These are phyloP conservation scores for Closterium sp. DNA, from an alignment of 139 green algal genomes.

Conservation along the genomic window DNA sequence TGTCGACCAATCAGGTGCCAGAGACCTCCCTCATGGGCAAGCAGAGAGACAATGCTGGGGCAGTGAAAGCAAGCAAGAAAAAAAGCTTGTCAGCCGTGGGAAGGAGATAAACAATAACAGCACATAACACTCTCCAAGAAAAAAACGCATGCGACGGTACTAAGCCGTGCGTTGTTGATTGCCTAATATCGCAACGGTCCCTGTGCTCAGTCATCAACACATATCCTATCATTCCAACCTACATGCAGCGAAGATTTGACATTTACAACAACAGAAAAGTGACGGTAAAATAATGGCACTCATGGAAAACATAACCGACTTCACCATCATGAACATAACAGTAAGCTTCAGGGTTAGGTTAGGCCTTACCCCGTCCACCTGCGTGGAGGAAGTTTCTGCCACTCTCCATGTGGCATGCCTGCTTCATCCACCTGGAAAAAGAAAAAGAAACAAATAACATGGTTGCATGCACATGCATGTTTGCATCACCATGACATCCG, in stretches of 20 bases:
- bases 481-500: neutral
- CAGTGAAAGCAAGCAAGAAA: neutral
- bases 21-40: neutral
- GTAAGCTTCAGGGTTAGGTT: neutral
- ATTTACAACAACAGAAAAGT: neutral
- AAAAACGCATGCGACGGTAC: too few relatives aligned
- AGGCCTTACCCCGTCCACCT: neutral
- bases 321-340: neutral
- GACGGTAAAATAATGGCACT: neutral
- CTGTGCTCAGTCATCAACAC: too few relatives aligned
- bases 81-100: too few relatives aligned
- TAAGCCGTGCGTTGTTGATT: too few relatives aligned
- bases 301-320: neutral
- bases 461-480: neutral
- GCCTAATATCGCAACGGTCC: too few relatives aligned
- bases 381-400: neutral
- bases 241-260: neutral
- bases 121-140: too few relatives aligned
- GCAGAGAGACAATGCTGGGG: neutral
- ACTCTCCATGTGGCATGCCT: neutral
- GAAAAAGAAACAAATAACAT: neutral
- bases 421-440: neutral
- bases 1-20: neutral
- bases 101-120: too few relatives aligned
- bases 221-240: too few relatives aligned